Evolutionary conservation across 805 yeast species (phyloP), one percentile per base, ranked within the genome.

Genomic region (Lachancea mirantina): DNA sequence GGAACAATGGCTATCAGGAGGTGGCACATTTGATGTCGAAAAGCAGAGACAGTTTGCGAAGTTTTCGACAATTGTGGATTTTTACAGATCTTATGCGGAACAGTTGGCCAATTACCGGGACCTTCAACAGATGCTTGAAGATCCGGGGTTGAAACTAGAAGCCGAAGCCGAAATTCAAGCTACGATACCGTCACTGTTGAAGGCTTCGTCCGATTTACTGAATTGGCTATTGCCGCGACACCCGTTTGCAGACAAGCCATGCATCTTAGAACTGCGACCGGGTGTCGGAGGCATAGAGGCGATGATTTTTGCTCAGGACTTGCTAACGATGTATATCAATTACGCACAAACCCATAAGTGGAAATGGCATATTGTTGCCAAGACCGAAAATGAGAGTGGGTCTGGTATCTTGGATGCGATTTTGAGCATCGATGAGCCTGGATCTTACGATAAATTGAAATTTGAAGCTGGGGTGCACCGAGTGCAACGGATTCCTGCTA

Each of bases 251-350:
- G 92, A 83, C 28, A 75, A 73, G 40, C 76, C 92, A 0, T 79
- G 95, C 28, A 63, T 92, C 2, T 43, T 92, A 13, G 98, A 92
- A 55, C 59, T 92, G 9, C 68, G 96, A 36, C 96, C 97, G 0
- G 98, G 98, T 6, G 85, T 89, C 2, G 98, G 98, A 10, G 98
- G 98, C 3, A 73, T 78, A 5, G 98, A 92, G 52, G 96, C 98
- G 0, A 77, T 78, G 52, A 70, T 92, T 9, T 92, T 92, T 57
- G 74, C 97, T 0, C 72, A 70, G 23, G 92, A 92, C 50, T 60
- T 92, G 36, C 57, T 85, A 39, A 68, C 70, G 37, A 85, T 92
- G 97, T 92, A 92, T 56, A 60, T 69, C 17, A 76, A 72, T 36
- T 87, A 74, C 51, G 83, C 89, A 22, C 70, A 70, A 35, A 45